These are phyloP conservation scores for Nakazawaea siamensis DNA, from an alignment of 805 yeast genomes.

Conservation along the genomic window DNA sequence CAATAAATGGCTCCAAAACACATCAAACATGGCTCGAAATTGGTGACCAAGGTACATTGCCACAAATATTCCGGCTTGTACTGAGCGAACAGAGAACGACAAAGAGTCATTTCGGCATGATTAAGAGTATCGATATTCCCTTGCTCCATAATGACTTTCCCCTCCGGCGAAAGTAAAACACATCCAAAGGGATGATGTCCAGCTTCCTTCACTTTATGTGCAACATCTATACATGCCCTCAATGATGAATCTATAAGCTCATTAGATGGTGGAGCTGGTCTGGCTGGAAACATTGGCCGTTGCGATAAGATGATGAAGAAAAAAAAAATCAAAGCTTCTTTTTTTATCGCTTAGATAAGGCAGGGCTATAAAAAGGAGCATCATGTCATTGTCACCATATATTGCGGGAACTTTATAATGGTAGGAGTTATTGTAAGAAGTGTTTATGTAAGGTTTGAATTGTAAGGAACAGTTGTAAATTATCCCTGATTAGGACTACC, in stretches of 20 bases:
- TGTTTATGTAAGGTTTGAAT: no score
- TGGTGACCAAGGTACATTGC: slow-evolving; percentile 22
- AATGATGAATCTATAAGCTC: slow-evolving; percentile 3
- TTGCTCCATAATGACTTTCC: slow-evolving; percentile 16
- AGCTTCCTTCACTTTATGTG: slow-evolving; percentile 13
- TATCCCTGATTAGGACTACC: no score
- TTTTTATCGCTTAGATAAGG: no score
- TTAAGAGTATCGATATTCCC: slow-evolving; percentile 22
- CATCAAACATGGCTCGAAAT: slow-evolving; percentile 24
- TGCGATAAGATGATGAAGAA: no score
- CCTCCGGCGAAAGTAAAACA: slow-evolving; percentile 19
- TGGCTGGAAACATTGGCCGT: slow-evolving; percentile 13
- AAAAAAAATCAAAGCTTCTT: no score
- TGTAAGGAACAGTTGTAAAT: no score
- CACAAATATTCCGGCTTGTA: slow-evolving; percentile 17
- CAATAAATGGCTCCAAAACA: slow-evolving; percentile 22
- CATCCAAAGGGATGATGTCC: slow-evolving; percentile 24
- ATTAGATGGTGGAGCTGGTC: slow-evolving; percentile 11
- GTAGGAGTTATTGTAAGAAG: no score
- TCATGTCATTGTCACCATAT: no score
- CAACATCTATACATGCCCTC: slow-evolving; percentile 13
- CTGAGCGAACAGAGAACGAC: slow-evolving; percentile 15
- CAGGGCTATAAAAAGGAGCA: no score
- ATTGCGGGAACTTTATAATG: no score
- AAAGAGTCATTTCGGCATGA: slow-evolving; percentile 21